Percentiles rank a stretch among this genome's conserved stretches.
These are phyloP conservation scores for Penicillium cosmopolitanum DNA, from an alignment of 495 filamentous ascomycete species.

Conservation along the genomic window DNA sequence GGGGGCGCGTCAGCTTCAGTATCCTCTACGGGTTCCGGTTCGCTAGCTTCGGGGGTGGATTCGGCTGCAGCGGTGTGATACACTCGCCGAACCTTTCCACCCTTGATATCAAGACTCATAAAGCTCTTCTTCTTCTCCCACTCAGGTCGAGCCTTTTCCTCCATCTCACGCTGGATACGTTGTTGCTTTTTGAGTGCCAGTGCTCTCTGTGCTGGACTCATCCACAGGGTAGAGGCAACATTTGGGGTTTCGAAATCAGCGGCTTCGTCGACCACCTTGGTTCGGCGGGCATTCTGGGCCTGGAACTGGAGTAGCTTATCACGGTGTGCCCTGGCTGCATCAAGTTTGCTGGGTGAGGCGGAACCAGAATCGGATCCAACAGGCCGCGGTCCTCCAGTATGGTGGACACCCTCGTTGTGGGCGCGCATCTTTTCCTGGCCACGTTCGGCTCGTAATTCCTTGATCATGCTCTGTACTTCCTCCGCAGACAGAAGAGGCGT, in stretches of 20 bases:
- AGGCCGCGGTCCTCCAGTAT: constrained; percentile 42
- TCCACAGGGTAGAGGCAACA: constrained; percentile 78
- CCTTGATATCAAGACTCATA: constrained; percentile 80
- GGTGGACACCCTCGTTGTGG: constrained; percentile 74
- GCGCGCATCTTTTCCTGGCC: constrained; percentile 82
- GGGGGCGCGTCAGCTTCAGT: constrained; percentile 28
- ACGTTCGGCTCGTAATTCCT: constrained; percentile 81
- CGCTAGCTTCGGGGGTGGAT: constrained; percentile 27
- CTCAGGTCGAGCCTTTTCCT: constrained; percentile 87
- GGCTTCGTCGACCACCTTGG: constrained; percentile 89
- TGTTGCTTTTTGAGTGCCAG: constrained; percentile 89
- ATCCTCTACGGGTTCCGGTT: constrained; percentile 41
- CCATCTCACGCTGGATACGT: constrained; percentile 81
- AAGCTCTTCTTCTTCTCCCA: constrained; percentile 92
- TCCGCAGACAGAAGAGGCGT: constrained; percentile 67
- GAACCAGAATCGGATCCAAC: constrained; percentile 54
- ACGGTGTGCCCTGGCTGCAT: constrained; percentile 66
- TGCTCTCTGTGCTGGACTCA: constrained; percentile 83
- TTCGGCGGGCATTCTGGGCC: constrained; percentile 83
- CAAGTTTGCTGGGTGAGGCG: constrained; percentile 43
- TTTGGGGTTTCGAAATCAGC: constrained; percentile 85
- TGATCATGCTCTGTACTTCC: constrained; percentile 84
- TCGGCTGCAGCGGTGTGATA: constrained; percentile 58
- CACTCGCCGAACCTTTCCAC: constrained; percentile 72
- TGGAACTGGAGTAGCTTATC: constrained; percentile 85